Evolutionary conservation across 2,329 filamentous ascomycete genomes (phyloP).

Genomic region (Cytospora schulzeri): DNA sequence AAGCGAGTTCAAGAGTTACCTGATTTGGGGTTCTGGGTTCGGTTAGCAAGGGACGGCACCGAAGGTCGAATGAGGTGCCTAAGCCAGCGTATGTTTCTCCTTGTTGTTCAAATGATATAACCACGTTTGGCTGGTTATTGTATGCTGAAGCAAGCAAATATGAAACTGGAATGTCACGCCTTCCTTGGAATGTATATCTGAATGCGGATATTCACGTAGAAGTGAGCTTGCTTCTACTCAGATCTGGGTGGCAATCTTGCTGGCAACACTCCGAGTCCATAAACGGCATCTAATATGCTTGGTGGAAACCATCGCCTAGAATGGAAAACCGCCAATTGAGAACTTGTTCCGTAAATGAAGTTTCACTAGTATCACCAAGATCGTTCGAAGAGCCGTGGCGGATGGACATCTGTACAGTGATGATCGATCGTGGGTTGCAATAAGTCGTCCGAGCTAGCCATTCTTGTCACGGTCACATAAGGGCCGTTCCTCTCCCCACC

Average conservation of each 20-base stretch:
- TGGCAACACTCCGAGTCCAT: not conserved
- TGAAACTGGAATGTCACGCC: not conserved
- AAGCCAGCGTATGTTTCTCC: too few species aligned
- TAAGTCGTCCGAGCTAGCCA: constrained; percentile 2
- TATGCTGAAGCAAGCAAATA: not conserved
- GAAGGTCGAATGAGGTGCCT: too few species aligned
- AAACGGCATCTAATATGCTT: constrained; percentile 13
- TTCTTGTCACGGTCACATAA: constrained; percentile 10
- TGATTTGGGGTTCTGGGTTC: not conserved
- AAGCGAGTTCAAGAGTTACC: not conserved
- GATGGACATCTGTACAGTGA: not conserved
- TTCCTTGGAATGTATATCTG: not conserved
- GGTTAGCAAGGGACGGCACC: not conserved
- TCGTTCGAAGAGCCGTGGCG: not conserved
- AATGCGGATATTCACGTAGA: not conserved
- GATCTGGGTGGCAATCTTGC: not conserved
- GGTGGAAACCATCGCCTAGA: constrained; percentile 5
- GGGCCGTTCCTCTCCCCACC: not conserved
- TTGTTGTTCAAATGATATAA: too few species aligned
- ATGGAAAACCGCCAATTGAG: constrained; percentile 15
- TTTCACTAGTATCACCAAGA: not conserved
- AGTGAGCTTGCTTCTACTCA: not conserved
- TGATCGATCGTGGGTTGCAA: not conserved
- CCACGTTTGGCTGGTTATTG: too few species aligned
- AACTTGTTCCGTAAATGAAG: not conserved